A percentile compares a stretch with the other conserved stretches of the same genome.
These are phyloP conservation scores for Mortierella sp. DNA, from an alignment of 371 early-diverging fungal genomes.

Conservation along the genomic window DNA sequence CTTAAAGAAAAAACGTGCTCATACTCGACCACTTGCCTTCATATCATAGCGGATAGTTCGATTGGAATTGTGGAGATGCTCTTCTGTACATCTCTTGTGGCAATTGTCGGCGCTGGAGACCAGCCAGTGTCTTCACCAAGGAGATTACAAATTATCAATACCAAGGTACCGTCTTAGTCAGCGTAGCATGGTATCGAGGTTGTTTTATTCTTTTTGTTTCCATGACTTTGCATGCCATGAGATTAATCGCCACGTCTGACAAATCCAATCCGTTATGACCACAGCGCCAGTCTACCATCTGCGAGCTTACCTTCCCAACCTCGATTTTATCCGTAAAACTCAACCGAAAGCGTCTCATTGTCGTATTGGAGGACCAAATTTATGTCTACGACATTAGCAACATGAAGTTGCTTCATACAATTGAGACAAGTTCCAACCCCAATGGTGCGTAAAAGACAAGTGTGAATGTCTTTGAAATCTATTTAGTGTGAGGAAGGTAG, in stretches of 20 bases:
- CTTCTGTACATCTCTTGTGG: conserved; percentile 95
- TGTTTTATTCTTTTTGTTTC: not conserved
- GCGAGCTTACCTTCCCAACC: conserved; percentile 94
- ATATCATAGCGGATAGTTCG: conserved; percentile 77
- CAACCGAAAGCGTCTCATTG: conserved; percentile 92
- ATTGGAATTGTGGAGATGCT: conserved; percentile 97
- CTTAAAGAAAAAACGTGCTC: not conserved
- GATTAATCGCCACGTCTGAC: not conserved
- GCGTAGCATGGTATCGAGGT: too few relatives aligned
- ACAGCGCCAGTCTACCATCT: conserved; percentile 94
- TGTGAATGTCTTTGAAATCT: too few relatives aligned
- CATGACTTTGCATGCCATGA: not conserved
- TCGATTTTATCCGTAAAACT: conserved; percentile 94
- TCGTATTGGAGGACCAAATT: conserved; percentile 93
- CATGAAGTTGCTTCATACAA: conserved; percentile 95
- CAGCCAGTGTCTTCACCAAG: conserved; percentile 91
- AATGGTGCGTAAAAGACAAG: conserved; percentile 59
- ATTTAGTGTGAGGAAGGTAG: too few relatives aligned
- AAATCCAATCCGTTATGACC: not conserved
- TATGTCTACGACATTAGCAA: conserved; percentile 95
- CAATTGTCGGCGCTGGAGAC: conserved; percentile 95
- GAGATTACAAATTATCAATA: conserved; percentile 93
- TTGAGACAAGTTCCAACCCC: conserved; percentile 94
- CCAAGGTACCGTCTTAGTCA: conserved; percentile 71
- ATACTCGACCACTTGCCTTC: not conserved